phyloP scores from a whole-genome alignment of 2,329 filamentous ascomycete species.

The Paraphoma chrysanthemicola region DNA sequence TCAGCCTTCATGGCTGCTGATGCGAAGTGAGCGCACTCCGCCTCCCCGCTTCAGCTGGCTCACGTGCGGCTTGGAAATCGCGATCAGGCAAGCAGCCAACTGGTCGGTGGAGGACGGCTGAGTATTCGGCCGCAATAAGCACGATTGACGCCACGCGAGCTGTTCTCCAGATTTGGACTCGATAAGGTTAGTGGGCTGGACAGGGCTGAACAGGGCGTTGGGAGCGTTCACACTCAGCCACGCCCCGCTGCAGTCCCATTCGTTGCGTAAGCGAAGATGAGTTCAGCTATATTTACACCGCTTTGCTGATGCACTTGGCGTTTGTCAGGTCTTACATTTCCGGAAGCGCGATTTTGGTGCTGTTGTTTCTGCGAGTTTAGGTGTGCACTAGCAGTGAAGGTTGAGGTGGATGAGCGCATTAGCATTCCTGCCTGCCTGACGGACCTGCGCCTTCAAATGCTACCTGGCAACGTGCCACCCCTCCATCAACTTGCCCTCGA shows the following conservation, averaged over 20 bases:
- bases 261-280: not conserved
- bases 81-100: not conserved
- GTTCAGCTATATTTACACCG: not conserved
- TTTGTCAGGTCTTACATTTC: not conserved
- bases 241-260: not conserved
- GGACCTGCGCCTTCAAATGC: no score
- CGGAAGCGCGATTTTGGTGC: no score
- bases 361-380: no score
- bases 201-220: not conserved
- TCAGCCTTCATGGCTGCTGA: slow-evolving; percentile 1
- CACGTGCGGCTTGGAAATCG: not conserved
- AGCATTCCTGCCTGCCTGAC: no score
- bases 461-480: no score
- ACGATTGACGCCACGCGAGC: not conserved
- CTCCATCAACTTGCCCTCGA: no score
- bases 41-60: not conserved
- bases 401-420: no score
- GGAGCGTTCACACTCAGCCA: not conserved
- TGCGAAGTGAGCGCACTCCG: slow-evolving; percentile 1
- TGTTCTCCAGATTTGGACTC: not conserved
- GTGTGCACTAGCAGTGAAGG: no score
- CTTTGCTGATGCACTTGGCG: not conserved
- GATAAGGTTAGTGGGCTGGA: not conserved
- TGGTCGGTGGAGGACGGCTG: not conserved
- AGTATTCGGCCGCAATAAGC: not conserved